Base-by-base conservation (phyloP, 768 basidiomycete species). In the Hydnomerulius pinastri region DNA sequence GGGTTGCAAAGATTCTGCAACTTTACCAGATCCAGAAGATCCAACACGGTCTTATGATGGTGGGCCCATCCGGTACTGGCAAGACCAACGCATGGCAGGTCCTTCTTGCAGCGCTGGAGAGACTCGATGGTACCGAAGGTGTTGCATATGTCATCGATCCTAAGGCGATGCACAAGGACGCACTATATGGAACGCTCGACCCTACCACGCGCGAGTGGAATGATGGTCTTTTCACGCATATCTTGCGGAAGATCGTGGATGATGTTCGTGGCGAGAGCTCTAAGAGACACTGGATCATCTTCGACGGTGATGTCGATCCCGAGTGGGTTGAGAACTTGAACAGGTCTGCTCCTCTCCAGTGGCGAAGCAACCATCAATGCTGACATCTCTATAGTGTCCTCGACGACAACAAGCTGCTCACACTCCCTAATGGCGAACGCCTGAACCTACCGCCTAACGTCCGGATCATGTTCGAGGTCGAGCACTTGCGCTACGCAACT, bases 261-360 rank as follows among this genome's bases (percentile, higher is more conserved):
- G 93, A 98, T 64, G 96, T 98, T 36, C 91, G 97, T 63, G 97
- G 97, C 15, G 97, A 98, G 71, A 97, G 92, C 66, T 79, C 83
- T 15, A 98, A 96, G 73, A 76, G 97, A 27, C 97, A 98, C 64
- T 99, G 96, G 97, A 99, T 99, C 60, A 90, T 99, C 52, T 99
- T 99, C 56, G 97, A 99, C 63, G 97, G 97, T 50, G 97, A 99
- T 60, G 97, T 99, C 36, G 97, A 99, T 76, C 97, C 96, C 0
- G 97, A 99, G 71, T 98, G 97, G 97, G 97, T 99, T 2, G 97
- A 99, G 72, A 99, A 99, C 70, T 71, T 99, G 71, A 99, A 99
- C 73, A 98, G 95, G 97, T 90, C 28, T 79, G 72, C 33, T 54
- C 24, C 5, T 11, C 48, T 39, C 33, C 33, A 20, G 20, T 9